Percentiles rank a stretch among this genome's conserved stretches.
Conservation (phyloP, 306 rosid species). For the Cercis canadensis region DNA sequence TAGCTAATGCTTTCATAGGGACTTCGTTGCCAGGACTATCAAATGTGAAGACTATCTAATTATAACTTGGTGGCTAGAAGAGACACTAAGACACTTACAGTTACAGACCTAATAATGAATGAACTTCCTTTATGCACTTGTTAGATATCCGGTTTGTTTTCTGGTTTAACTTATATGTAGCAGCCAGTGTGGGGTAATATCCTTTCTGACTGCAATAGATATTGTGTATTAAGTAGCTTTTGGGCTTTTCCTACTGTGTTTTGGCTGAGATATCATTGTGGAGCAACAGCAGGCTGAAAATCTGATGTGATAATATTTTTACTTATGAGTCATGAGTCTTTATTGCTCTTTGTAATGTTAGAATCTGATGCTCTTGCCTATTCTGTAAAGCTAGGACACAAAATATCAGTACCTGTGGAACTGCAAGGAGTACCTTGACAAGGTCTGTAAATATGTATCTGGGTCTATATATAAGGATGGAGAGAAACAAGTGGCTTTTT, state of each 20-base stretch:
- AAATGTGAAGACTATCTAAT: no score
- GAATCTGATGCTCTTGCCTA: constrained; percentile 59
- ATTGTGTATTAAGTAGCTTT: not conserved
- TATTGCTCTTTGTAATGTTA: constrained; percentile 28
- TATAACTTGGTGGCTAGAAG: no score
- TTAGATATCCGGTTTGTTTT: no score
- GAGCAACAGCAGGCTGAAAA: not conserved
- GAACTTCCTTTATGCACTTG: no score
- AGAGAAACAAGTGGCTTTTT: not conserved
- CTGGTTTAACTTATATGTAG: not conserved
- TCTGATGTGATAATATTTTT: not conserved
- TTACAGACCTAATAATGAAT: no score
- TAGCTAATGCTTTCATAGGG: no score
- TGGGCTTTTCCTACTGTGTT: not conserved
- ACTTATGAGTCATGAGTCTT: constrained; percentile 18
- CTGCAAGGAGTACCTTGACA: constrained; percentile 76
- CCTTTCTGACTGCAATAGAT: not conserved
- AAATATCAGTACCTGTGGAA: constrained; percentile 96
- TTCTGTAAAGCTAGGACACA: constrained; percentile 86
- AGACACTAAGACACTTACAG: no score
- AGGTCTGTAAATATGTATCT: constrained; percentile 56
- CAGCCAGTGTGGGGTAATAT: not conserved
- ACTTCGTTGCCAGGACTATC: no score
- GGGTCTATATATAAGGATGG: constrained; percentile 26
- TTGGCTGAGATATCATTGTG: not conserved